Percentiles rank a stretch among this genome's conserved stretches.
Conservation (phyloP, 2,329 filamentous ascomycete genomes). For the Thelonectria discophora region DNA sequence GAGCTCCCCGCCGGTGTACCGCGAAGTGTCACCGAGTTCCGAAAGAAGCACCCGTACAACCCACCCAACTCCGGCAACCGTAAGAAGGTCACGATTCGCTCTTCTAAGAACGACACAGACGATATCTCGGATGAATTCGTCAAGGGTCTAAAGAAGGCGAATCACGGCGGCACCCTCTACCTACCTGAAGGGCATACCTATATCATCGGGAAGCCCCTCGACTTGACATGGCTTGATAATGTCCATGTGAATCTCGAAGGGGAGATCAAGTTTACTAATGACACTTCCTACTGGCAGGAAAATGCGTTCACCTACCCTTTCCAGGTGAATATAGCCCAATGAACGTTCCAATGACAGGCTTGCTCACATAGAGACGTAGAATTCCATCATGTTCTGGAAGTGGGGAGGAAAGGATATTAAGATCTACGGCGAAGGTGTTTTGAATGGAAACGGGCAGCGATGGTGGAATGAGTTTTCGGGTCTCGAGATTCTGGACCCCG, state of each 20-base stretch:
- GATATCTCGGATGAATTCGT: constrained; percentile 36
- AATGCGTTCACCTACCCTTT: constrained; percentile 37
- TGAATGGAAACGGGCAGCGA: constrained; percentile 38
- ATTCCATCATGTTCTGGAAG: constrained; percentile 64
- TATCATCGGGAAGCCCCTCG: constrained; percentile 38
- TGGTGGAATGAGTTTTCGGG: constrained; percentile 42
- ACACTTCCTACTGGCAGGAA: constrained; percentile 36
- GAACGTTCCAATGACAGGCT: too few relatives aligned
- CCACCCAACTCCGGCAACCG: constrained; percentile 24
- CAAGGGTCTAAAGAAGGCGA: constrained; percentile 36
- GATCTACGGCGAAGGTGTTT: constrained; percentile 36
- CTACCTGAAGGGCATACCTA: constrained; percentile 36
- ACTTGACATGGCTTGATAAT: constrained; percentile 36
- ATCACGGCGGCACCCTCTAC: constrained; percentile 37
- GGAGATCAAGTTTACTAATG: constrained; percentile 41
- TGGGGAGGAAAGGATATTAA: constrained; percentile 70
- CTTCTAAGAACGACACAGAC: constrained; percentile 33
- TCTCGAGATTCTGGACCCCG: constrained; percentile 34
- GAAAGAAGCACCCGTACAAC: constrained; percentile 34
- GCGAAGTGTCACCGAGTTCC: constrained; percentile 38
- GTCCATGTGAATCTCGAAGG: constrained; percentile 39
- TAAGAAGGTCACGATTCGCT: constrained; percentile 32
- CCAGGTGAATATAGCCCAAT: constrained; percentile 21
- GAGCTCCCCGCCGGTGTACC: constrained; percentile 40
- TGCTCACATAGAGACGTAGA: constrained; percentile 10